Conservation (phyloP, 768 basidiomycete genomes). For the Pisolithus tinctorius region DNA sequence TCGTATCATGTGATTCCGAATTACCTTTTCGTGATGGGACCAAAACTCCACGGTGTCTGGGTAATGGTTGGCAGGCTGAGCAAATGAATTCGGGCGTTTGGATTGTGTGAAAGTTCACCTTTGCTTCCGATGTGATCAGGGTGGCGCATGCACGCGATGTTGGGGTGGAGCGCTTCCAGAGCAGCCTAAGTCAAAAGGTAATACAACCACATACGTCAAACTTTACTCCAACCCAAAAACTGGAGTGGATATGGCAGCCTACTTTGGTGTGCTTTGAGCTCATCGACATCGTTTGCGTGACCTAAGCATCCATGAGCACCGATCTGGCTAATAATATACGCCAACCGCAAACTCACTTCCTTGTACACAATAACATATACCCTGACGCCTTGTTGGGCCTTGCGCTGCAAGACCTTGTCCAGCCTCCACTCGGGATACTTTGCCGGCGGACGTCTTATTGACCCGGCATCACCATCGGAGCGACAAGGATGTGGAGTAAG, state of each 20-base stretch:
- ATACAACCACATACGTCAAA: no score
- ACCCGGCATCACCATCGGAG: conserved; percentile 4
- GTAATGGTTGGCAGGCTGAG: no score
- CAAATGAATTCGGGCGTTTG: background rate
- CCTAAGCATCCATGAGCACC: conserved; percentile 30
- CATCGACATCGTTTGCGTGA: conserved; percentile 89
- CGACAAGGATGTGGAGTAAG: background rate
- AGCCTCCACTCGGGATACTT: conserved; percentile 83
- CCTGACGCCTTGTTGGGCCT: conserved; percentile 89
- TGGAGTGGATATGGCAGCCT: background rate
- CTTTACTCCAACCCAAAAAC: no score
- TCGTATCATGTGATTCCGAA: background rate
- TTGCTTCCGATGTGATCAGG: conserved; percentile 86
- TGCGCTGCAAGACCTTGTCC: conserved; percentile 76
- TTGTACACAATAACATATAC: conserved; percentile 93
- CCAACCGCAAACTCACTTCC: conserved; percentile 42
- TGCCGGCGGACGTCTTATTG: conserved; percentile 65
- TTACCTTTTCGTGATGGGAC: conserved; percentile 85
- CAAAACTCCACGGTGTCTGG: conserved; percentile 77
- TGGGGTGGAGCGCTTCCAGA: conserved; percentile 78
- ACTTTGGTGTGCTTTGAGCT: conserved; percentile 80
- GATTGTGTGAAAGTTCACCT: conserved; percentile 28
- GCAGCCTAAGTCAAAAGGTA: conserved; percentile 39
- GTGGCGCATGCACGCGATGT: conserved; percentile 85
- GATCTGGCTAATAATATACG: background rate